Percentiles rank a stretch among this genome's conserved stretches.
Evolutionary conservation across 164 flowering plant species (phyloP).

Genomic region (Piper betle): DNA sequence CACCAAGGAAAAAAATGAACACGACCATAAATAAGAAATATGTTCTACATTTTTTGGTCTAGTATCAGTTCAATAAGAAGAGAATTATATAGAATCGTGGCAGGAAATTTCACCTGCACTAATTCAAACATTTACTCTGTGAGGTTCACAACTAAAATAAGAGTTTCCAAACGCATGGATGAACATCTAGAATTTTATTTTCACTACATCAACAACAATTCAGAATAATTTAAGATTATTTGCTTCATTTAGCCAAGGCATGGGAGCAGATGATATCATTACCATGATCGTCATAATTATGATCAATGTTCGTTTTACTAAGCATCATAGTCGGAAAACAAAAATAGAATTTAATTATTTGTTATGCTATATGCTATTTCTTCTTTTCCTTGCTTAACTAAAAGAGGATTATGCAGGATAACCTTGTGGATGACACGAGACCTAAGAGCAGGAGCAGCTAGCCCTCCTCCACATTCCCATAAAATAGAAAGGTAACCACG

Average conservation of each 20-base stretch:
- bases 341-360: no score
- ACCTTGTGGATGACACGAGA: conserved; percentile 64
- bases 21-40: not conserved
- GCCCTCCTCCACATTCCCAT: conserved; percentile 95
- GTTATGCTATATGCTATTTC: no score
- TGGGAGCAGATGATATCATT: not conserved
- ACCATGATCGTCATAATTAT: no score
- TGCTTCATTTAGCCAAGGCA: not conserved
- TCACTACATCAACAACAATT: not conserved
- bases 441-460: conserved; percentile 88
- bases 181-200: no score
- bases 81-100: not conserved
- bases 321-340: no score
- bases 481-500: conserved; percentile 82
- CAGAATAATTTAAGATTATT: no score
- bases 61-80: conserved; percentile 18
- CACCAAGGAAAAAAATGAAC: not conserved
- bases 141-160: no score
- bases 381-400: no score
- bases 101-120: not conserved
- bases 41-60: not conserved
- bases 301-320: no score
- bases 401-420: no score
- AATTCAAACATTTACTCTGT: not conserved
- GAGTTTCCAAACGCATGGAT: no score